Evolutionary conservation across 192 early-diverging fungal genomes (phyloP).

Genomic region (Chytriomyces sp.): DNA sequence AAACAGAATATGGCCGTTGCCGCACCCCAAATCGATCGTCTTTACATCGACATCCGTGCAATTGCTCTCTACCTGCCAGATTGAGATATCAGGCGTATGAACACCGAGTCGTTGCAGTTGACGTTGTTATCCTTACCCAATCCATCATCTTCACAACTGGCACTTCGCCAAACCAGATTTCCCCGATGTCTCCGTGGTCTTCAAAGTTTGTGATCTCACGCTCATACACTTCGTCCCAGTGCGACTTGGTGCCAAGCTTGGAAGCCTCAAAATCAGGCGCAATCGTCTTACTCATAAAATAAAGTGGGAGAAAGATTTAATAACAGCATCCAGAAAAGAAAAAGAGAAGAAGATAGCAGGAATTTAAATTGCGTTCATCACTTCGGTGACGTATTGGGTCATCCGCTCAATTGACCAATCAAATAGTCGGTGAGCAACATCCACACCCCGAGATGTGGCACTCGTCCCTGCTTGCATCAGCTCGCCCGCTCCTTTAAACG

Average conservation of each 20-base stretch:
- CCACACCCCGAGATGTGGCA: neutral
- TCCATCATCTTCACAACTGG: slow-evolving; percentile 83
- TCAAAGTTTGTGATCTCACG: slow-evolving; percentile 81
- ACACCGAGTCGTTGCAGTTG: neutral
- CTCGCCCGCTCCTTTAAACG: neutral
- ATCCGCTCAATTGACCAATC: too few species aligned
- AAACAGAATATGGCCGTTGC: slow-evolving; percentile 89
- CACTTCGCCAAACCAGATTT: slow-evolving; percentile 91
- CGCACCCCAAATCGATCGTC: slow-evolving; percentile 88
- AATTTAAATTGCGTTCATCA: too few species aligned
- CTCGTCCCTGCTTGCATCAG: neutral
- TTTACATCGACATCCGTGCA: slow-evolving; percentile 37
- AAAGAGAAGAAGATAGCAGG: too few species aligned
- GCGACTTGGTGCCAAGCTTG: neutral
- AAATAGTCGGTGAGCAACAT: neutral
- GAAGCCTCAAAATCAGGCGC: too few species aligned
- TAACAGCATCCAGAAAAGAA: too few species aligned
- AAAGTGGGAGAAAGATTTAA: too few species aligned
- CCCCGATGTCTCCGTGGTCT: slow-evolving; percentile 86
- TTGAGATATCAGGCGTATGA: neutral
- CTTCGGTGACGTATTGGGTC: too few species aligned
- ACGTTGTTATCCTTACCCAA: slow-evolving; percentile 66
- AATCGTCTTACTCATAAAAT: too few species aligned
- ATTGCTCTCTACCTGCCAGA: slow-evolving; percentile 37
- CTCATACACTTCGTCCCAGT: slow-evolving; percentile 84